phyloP scores from a whole-genome alignment of 1,139 yeast species.

The Blastobotrys illinoisensis region DNA sequence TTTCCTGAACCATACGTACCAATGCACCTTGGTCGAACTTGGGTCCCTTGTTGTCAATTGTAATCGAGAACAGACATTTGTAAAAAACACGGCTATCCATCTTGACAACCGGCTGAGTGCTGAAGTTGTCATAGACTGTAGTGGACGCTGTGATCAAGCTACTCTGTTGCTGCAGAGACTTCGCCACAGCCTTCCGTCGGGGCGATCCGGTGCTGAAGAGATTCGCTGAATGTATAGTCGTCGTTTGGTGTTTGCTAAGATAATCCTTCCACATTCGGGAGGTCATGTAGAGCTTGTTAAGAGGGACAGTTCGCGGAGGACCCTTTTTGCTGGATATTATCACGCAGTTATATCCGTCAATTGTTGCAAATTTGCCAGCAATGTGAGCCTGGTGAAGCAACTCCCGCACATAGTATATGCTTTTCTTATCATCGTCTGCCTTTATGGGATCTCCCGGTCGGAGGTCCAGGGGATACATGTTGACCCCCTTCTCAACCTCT shows the following conservation, averaged over 20 bases:
- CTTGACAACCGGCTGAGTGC: not conserved
- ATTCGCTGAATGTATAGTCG: not conserved
- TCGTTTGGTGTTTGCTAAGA: slow-evolving; percentile 10
- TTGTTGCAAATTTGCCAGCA: slow-evolving; percentile 2
- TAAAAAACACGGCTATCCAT: not conserved
- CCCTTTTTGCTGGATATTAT: slow-evolving; percentile 5
- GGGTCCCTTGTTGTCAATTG: not conserved
- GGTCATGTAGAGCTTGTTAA: slow-evolving; percentile 19
- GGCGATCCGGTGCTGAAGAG: slow-evolving; percentile 2
- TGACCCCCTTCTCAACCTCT: slow-evolving; percentile 18
- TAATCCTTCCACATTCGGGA: slow-evolving; percentile 17
- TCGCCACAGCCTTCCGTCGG: slow-evolving; percentile 5
- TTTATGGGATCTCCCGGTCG: slow-evolving; percentile 9
- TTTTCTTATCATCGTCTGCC: slow-evolving; percentile 10
- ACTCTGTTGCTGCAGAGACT: slow-evolving; percentile 1
- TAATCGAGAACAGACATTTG: not conserved
- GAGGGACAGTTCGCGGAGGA: slow-evolving; percentile 11
- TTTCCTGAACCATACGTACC: not conserved
- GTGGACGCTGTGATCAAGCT: not conserved
- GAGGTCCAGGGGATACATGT: slow-evolving; percentile 10
- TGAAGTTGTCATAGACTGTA: not conserved
- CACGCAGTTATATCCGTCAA: slow-evolving; percentile 11
- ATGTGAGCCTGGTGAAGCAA: not conserved
- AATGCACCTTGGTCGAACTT: not conserved
- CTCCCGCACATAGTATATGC: slow-evolving; percentile 5